A percentile compares a stretch with the other conserved stretches of the same genome.
phyloP scores from a whole-genome alignment of 2,329 filamentous ascomycete genomes.

The Aspergillus latus region DNA sequence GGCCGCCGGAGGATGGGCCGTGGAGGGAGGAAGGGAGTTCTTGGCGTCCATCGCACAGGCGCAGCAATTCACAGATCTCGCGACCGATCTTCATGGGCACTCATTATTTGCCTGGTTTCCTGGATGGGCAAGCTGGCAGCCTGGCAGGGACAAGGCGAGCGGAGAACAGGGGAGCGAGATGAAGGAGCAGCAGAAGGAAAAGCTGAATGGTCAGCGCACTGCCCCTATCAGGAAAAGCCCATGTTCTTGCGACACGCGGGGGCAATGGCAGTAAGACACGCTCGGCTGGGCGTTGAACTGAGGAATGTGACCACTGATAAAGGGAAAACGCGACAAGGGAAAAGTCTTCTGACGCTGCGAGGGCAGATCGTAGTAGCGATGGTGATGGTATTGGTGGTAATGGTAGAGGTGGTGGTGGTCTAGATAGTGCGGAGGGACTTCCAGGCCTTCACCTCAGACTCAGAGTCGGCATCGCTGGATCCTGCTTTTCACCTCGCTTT shows the following conservation, averaged over 20 bases:
- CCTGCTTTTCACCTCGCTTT: not conserved
- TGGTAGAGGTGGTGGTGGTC: no score
- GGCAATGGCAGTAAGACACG: not conserved
- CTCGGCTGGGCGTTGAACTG: not conserved
- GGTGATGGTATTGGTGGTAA: no score
- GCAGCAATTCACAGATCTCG: conserved; percentile 22
- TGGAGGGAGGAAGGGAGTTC: conserved; percentile 22
- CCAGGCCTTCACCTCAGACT: not conserved
- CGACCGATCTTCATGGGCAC: conserved; percentile 22
- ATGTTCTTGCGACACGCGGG: conserved; percentile 12
- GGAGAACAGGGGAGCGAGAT: conserved; percentile 20
- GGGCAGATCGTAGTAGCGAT: no score
- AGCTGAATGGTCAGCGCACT: conserved; percentile 31
- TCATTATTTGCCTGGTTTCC: conserved; percentile 23
- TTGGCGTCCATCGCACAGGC: conserved; percentile 36
- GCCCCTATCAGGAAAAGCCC: conserved; percentile 28
- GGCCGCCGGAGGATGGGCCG: conserved; percentile 18
- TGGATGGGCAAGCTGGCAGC: conserved; percentile 9
- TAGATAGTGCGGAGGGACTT: not conserved
- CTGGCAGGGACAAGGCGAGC: conserved; percentile 10
- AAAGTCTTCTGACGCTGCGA: not conserved
- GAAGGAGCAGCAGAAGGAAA: conserved; percentile 15
- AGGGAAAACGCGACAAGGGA: conserved; percentile 10
- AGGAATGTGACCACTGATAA: conserved; percentile 12
- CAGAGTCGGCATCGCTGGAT: conserved; percentile 1